phyloP scores from a whole-genome alignment of 768 basidiomycete species.

The Suillus variegatus region DNA sequence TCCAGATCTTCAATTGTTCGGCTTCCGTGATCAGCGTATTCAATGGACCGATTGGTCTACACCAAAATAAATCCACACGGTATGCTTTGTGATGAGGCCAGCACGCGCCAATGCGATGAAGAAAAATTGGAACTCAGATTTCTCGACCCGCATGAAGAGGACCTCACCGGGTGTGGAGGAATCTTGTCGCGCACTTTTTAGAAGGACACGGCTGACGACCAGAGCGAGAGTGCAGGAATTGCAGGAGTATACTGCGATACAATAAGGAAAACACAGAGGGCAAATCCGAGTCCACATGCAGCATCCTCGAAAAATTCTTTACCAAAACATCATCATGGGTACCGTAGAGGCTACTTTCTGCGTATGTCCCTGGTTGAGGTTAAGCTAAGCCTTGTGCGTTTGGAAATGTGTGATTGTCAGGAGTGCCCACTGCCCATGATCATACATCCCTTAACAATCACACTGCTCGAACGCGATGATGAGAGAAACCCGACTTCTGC shows the following conservation, averaged over 20 bases:
- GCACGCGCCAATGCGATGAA: no score
- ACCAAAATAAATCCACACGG: background rate
- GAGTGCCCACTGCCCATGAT: background rate
- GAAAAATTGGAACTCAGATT: background rate
- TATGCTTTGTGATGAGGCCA: no score
- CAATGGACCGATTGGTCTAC: background rate
- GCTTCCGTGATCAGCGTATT: background rate
- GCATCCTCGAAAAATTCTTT: background rate
- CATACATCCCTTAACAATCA: background rate
- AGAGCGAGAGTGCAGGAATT: background rate
- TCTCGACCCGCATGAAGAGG: background rate
- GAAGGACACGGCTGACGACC: background rate
- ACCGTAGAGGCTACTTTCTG: background rate
- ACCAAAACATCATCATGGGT: no score
- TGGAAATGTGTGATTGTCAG: background rate
- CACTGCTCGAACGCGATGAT: no score
- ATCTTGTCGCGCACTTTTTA: background rate
- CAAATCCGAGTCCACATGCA: background rate
- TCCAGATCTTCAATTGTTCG: background rate
- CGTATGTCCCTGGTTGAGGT: background rate
- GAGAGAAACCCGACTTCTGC: no score
- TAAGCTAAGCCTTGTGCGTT: background rate
- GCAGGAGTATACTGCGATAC: background rate
- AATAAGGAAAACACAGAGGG: background rate
- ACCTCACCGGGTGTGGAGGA: background rate